phyloP scores from a whole-genome alignment of 495 filamentous ascomycete genomes.

The Thozetella sp. region DNA sequence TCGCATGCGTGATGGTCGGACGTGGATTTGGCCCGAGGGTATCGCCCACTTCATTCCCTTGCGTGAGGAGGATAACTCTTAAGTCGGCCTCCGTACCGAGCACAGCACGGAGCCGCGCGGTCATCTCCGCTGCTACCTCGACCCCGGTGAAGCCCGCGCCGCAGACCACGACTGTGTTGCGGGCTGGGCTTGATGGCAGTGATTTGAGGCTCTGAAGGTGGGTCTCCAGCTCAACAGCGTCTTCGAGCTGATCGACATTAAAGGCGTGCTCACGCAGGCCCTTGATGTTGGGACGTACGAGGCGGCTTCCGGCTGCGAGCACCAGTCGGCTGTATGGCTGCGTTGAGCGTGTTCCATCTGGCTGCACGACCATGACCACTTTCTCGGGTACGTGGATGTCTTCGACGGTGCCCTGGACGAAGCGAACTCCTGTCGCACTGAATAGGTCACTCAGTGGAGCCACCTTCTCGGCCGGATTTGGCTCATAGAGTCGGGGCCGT shows the following conservation, averaged over 20 bases:
- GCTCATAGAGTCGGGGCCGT: slow-evolving; percentile 34
- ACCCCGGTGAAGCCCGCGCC: slow-evolving; percentile 25
- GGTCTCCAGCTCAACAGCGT: slow-evolving; percentile 15
- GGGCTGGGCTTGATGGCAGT: slow-evolving; percentile 10
- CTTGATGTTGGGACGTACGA: slow-evolving; percentile 23
- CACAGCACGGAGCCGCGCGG: slow-evolving; percentile 12
- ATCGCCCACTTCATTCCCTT: slow-evolving; percentile 10
- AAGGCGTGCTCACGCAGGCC: slow-evolving; percentile 29
- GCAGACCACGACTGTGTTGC: slow-evolving; percentile 21
- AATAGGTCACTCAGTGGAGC: slow-evolving; percentile 23
- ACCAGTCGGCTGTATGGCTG: slow-evolving; percentile 30
- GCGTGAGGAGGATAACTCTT: slow-evolving; percentile 13
- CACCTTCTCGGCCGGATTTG: slow-evolving; percentile 23
- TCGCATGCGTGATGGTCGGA: slow-evolving; percentile 13
- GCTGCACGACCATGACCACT: slow-evolving; percentile 14
- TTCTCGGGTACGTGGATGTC: slow-evolving; percentile 19
- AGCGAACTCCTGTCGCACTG: slow-evolving; percentile 16
- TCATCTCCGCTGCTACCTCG: slow-evolving; percentile 19
- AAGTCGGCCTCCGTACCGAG: slow-evolving; percentile 12
- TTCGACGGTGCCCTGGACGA: slow-evolving; percentile 22
- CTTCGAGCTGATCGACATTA: slow-evolving; percentile 28
- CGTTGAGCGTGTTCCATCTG: slow-evolving; percentile 8
- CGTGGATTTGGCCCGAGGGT: slow-evolving; percentile 13
- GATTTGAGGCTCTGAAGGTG: slow-evolving; percentile 13
- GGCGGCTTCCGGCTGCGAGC: slow-evolving; percentile 31